A percentile compares a stretch with the other conserved stretches of the same genome.
Conservation (phyloP, 2,329 filamentous ascomycete genomes). For the Ophiostoma triangulosporum region DNA sequence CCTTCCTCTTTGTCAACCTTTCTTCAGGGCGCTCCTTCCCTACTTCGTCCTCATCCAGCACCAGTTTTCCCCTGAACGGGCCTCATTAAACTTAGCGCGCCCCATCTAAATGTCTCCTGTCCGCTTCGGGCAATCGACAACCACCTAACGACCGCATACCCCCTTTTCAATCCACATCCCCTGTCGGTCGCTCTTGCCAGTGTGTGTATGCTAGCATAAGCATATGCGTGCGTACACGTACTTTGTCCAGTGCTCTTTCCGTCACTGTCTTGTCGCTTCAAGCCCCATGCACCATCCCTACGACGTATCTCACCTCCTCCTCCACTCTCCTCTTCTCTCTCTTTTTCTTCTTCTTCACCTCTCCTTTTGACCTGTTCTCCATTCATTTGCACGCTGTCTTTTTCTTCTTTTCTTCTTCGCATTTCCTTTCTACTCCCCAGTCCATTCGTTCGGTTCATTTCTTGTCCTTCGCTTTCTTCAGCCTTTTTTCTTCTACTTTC, state of each 20-base stretch:
- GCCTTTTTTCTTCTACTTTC: conserved; percentile 24
- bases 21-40: background rate
- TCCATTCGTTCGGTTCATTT: conserved; percentile 7
- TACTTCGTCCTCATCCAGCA: background rate
- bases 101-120: conserved; percentile 22
- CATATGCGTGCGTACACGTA: too few relatives aligned
- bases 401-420: conserved; percentile 14
- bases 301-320: conserved; percentile 1
- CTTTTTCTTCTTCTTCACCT: conserved; percentile 13
- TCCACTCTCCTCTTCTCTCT: conserved; percentile 14
- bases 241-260: conserved; percentile 2
- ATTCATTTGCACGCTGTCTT: background rate
- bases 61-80: conserved; percentile 15
- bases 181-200: conserved; percentile 9
- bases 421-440: conserved; percentile 2
- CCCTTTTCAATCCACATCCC: conserved; percentile 15
- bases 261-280: too few relatives aligned
- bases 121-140: conserved; percentile 26
- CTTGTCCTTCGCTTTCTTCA: conserved; percentile 11
- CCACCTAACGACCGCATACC: conserved; percentile 15
- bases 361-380: conserved; percentile 5
- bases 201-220: too few relatives aligned
- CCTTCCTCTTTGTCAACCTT: background rate
- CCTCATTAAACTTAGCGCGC: conserved; percentile 30
- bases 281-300: background rate